Percentiles rank a stretch among this genome's conserved stretches.
Conservation (phyloP, 148 eudicot species). For the Vaccinium vitisidaea region DNA sequence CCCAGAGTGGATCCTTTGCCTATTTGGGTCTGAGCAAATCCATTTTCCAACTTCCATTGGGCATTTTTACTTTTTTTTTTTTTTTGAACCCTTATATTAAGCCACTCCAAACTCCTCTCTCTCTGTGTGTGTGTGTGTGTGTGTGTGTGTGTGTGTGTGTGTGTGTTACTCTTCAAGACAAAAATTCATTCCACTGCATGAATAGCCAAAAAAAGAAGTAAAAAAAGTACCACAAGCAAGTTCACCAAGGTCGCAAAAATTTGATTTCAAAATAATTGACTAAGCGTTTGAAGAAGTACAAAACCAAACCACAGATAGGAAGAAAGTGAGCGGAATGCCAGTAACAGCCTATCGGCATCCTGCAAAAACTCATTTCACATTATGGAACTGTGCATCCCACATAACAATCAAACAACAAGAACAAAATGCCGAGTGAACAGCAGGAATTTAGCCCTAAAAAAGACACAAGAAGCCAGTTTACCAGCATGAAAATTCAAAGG, state of each 20-base stretch:
- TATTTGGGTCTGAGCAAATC: no score
- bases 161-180: no score
- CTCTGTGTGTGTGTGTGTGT: no score
- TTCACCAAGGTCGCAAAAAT: not conserved
- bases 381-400: not conserved
- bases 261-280: not conserved
- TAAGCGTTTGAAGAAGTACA: not conserved
- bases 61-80: no score
- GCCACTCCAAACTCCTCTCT: no score
- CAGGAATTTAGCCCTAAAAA: not conserved
- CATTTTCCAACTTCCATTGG: no score
- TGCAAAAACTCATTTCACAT: not conserved
- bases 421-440: not conserved
- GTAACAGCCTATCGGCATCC: not conserved
- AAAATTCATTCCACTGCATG: no score
- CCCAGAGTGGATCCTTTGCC: no score
- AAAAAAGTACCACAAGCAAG: no score
- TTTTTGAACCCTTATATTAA: no score
- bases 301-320: not conserved
- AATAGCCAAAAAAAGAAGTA: no score
- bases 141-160: no score
- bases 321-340: not conserved
- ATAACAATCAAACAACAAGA: not conserved
- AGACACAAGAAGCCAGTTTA: not conserved
- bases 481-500: not conserved